A percentile compares a stretch with the other conserved stretches of the same genome.
Conservation (phyloP, 1,284 basidiomycete species). For the Naganishia sp. region DNA sequence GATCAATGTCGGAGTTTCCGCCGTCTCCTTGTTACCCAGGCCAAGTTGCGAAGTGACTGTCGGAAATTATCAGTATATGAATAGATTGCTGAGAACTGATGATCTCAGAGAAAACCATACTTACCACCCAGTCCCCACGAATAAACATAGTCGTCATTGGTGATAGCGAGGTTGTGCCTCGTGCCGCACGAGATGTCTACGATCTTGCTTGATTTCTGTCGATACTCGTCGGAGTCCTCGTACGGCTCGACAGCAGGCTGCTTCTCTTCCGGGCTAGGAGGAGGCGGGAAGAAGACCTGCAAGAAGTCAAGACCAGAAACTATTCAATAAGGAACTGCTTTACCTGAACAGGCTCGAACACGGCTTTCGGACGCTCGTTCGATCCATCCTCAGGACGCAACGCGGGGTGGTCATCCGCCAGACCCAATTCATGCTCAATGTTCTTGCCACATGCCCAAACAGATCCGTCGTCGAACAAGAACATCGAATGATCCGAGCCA, state of each 20-base stretch:
- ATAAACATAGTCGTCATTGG: conserved; percentile 73
- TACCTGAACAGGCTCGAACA: conserved; percentile 56
- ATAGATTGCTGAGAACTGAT: neutral
- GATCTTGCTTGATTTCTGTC: conserved; percentile 61
- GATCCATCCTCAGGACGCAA: conserved; percentile 44
- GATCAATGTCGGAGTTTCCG: conserved; percentile 67
- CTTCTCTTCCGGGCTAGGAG: conserved; percentile 53
- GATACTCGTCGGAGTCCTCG: conserved; percentile 59
- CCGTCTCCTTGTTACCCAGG: conserved; percentile 55
- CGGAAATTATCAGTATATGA: neutral
- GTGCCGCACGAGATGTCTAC: conserved; percentile 66
- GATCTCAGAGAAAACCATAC: conserved; percentile 17
- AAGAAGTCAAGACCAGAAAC: neutral
- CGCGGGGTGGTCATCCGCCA: conserved; percentile 62
- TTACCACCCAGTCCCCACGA: conserved; percentile 79
- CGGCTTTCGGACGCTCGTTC: conserved; percentile 56
- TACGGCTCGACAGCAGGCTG: conserved; percentile 53
- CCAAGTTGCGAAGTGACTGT: conserved; percentile 56
- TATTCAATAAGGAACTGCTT: conserved; percentile 34
- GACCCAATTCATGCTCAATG: conserved; percentile 75
- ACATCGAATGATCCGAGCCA: conserved; percentile 84
- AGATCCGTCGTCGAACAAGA: conserved; percentile 77
- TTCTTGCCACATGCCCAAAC: conserved; percentile 81
- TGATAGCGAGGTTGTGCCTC: conserved; percentile 80
- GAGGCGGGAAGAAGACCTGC: conserved; percentile 65